Base-by-base conservation (phyloP, 257 asterid genomes). In the Ocimum tenuiflorum region DNA sequence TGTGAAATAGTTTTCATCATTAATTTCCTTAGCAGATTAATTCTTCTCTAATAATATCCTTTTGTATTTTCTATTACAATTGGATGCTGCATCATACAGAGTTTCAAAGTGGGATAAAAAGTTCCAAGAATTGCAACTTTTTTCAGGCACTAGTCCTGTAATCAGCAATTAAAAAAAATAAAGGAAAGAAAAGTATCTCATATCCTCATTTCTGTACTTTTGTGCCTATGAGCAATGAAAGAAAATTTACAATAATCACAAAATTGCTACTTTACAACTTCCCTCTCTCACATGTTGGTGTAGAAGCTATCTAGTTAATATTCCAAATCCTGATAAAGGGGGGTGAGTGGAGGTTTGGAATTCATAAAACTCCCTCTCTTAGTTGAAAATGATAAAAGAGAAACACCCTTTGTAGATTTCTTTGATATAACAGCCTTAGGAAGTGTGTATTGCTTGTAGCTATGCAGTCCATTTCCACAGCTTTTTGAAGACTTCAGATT, bases 371-470 rank as follows among this genome's bases (percentile, higher is more conserved):
- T 14, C 45, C 5, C 38, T 29, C 62, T 31, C 33, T 63, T 69
- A 41, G 53, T 69, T 10, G 49, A 57, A 72, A 70, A 81, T 63
- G 84, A 78, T 36, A 81, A 74, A 64, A 76, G 56, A 54, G 73
- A 59, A 55, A 72, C 63, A 50, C 24, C 70, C 74, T 50, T 79
- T n/a, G 77, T 13, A 19, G 76, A 3, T 66, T 78, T 86, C 88
- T 91, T 91, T 33, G 85, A 61, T 13, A 83, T 88, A 23, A 42
- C 19, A 8, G 89, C 72, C 67, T 71, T 91, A 4, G 94, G 96
- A 11, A 70, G 83, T 63, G 82, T 83, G 36, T 72, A 78, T 6
- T 79, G 74, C 69, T 76, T 91, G 76, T 70, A 82, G 60, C 76
- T 59, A 41, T 81, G 72, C 7, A 79, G 66, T 3, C 91, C 85